Base-by-base conservation (phyloP, 2,329 filamentous ascomycete species). In the Ophiostoma angusticollis region DNA sequence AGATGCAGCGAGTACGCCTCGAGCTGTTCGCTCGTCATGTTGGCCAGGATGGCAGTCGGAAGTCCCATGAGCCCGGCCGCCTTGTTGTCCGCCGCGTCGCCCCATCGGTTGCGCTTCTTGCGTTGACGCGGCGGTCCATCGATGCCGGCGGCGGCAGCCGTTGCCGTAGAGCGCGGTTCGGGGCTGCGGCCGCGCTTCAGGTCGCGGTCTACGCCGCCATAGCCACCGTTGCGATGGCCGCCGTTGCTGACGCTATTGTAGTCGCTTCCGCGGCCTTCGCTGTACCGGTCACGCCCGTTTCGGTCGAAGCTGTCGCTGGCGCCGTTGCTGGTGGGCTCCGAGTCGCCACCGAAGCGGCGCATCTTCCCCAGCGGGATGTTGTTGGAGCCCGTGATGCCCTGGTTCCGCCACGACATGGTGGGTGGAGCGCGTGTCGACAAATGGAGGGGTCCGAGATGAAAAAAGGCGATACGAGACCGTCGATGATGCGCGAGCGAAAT, bases 61-160 rank as follows among this genome's bases (percentile, higher is more conserved):
- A 98, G 72, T 42, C 91, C 91, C 87, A 98, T 96, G 46, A 98
- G 72, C 49, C 91, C 91, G 42, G 91, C 91, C 44, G 91, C 91
- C 71, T 98, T 98, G 67, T 98, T 98, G 64, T 98, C 91, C 40
- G 85, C 81, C 45, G 84, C 84, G 62, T 96, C 89, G 50, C 91
- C 91, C 91, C 91, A 98, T 58, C 91, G 80, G 61, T 98, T 98
- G 60, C 89, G 82, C 80, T 95, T 96, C 78, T 93, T 95, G 61
- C 91, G 84, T 54, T n/a, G n/a, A n/a, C 82, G 82, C 58, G 83
- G 84, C 46, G 80, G 75, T 42, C 84, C 89, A 62, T 95, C 87
- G 36, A 18, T 17, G 29, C 29, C 29, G 38, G 25, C 32, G 39
- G 2, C 41, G 41, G 4, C 17, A 11, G 4, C 22, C 36, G 6